phyloP scores from a whole-genome alignment of 208 protist genomes.

The Crithidia thermophila region DNA sequence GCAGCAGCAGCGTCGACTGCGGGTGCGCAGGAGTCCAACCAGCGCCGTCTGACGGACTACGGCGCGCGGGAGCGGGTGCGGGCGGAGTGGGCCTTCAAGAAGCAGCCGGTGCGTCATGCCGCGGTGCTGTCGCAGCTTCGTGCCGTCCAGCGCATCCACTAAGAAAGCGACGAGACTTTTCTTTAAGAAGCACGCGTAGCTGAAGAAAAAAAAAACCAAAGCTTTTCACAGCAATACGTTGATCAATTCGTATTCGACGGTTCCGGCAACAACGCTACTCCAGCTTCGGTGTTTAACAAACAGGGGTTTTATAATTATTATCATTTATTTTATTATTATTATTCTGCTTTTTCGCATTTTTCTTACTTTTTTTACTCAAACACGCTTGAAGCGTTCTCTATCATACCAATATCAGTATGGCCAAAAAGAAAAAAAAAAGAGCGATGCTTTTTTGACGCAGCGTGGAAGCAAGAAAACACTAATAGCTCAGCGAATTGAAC shows the following conservation, averaged over 20 bases:
- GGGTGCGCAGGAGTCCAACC: conserved; percentile 13
- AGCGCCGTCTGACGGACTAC: conserved; percentile 61
- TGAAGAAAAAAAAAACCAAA: neutral
- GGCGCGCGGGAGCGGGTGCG: conserved; percentile 23
- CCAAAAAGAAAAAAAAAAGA: neutral
- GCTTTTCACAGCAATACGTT: no score
- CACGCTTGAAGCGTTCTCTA: neutral
- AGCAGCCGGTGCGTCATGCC: conserved; percentile 51
- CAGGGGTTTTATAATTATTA: no score
- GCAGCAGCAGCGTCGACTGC: conserved; percentile 7
- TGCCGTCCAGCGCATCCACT: conserved; percentile 20
- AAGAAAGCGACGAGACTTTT: neutral
- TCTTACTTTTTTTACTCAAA: no score
- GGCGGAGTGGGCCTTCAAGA: conserved; percentile 56
- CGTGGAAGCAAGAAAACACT: no score
- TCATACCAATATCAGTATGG: neutral
- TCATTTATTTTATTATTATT: no score
- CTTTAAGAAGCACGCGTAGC: no score
- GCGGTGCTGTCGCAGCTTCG: conserved; percentile 50
- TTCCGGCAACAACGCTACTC: no score
- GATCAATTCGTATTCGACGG: no score
- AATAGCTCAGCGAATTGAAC: no score
- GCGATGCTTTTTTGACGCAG: no score
- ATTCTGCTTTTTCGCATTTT: no score
- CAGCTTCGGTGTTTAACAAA: no score